phyloP scores from a whole-genome alignment of 2,329 filamentous ascomycete genomes.

The Cercospora nicotianae region DNA sequence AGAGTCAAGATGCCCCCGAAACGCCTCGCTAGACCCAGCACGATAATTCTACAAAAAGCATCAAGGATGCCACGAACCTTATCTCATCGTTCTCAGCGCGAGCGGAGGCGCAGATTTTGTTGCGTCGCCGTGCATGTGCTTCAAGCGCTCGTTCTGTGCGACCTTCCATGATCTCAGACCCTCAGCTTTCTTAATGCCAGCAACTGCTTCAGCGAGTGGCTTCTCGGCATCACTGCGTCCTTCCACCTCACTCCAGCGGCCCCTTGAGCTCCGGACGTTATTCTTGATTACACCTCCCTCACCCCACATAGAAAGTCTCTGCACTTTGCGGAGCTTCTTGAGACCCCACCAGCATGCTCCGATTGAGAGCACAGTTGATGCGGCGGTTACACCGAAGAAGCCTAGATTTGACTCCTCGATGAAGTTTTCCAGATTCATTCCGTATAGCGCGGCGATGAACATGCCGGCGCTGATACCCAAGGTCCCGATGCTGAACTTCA shows the following conservation, averaged over 20 bases:
- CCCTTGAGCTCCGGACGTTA: conserved; percentile 31
- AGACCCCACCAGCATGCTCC: conserved; percentile 83
- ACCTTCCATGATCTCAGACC: conserved; percentile 31
- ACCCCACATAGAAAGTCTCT: conserved; percentile 84
- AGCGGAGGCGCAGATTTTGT: conserved; percentile 1
- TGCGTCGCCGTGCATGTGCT: conserved; percentile 9
- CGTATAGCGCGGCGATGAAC: conserved; percentile 96
- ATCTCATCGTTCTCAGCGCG: conserved; percentile 7
- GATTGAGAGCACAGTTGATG: conserved; percentile 70
- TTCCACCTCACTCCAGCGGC: conserved; percentile 36
- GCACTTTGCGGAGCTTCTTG: conserved; percentile 77
- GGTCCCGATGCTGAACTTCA: conserved; percentile 94
- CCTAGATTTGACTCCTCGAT: conserved; percentile 91
- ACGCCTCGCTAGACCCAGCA: conserved; percentile 15
- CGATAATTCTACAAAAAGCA: conserved; percentile 4
- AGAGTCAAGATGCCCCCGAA: conserved; percentile 9
- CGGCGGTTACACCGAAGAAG: conserved; percentile 71
- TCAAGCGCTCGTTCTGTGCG: conserved; percentile 28
- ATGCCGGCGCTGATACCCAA: conserved; percentile 93
- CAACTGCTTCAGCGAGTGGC: conserved; percentile 32
- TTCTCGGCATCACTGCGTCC: conserved; percentile 16
- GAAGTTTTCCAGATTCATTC: conserved; percentile 99
- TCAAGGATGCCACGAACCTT: neutral
- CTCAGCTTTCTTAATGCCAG: conserved; percentile 34
- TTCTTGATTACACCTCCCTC: conserved; percentile 45